These are phyloP conservation scores for Ogataea neopini DNA, from an alignment of 805 yeast genomes.

Conservation along the genomic window DNA sequence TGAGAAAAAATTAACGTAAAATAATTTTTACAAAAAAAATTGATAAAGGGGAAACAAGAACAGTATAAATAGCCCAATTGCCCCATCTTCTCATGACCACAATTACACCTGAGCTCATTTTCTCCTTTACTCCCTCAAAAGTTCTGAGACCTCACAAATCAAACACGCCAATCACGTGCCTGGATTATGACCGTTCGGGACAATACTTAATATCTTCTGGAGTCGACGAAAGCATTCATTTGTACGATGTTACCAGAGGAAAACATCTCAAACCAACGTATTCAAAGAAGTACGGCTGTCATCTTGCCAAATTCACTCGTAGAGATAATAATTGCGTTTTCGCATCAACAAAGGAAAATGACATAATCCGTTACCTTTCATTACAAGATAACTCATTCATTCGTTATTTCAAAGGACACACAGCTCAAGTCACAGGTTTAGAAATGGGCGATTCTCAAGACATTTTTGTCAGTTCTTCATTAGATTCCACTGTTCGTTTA, in stretches of 20 bases:
- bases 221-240: slow-evolving; percentile 77
- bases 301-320: slow-evolving; percentile 81
- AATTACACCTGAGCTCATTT: slow-evolving; percentile 15
- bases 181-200: slow-evolving; percentile 84
- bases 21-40: no score
- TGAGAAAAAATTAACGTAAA: no score
- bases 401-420: slow-evolving; percentile 87
- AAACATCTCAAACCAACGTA: slow-evolving; percentile 65
- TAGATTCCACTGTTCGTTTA: slow-evolving; percentile 76
- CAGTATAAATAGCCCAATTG: not conserved
- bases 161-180: slow-evolving; percentile 60
- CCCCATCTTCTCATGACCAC: slow-evolving; percentile 1
- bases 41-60: not conserved
- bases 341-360: slow-evolving; percentile 80
- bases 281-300: slow-evolving; percentile 91
- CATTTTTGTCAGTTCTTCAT: slow-evolving; percentile 62
- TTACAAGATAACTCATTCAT: slow-evolving; percentile 76
- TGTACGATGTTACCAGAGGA: slow-evolving; percentile 76
- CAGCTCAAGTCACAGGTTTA: slow-evolving; percentile 67
- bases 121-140: slow-evolving; percentile 38
- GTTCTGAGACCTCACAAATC: slow-evolving; percentile 42
- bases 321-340: slow-evolving; percentile 62
- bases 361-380: slow-evolving; percentile 73
- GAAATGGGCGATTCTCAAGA: slow-evolving; percentile 74
- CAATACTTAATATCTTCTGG: slow-evolving; percentile 74